Evolutionary conservation across 495 filamentous ascomycete genomes (phyloP).

Genomic region (Hyaloscypha variabilis): DNA sequence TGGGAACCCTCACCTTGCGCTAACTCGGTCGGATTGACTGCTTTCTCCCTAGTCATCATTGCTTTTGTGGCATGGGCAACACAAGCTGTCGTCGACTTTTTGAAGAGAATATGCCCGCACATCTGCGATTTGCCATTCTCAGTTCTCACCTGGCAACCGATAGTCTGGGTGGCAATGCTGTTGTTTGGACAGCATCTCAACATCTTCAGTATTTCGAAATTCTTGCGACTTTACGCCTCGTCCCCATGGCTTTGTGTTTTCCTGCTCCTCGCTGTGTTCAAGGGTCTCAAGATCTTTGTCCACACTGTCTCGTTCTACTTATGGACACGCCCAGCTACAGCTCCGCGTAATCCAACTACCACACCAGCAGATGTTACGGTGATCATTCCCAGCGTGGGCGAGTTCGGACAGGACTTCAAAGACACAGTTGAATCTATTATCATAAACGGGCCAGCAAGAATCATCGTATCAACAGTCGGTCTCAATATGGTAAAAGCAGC

Average conservation of each 20-base stretch:
- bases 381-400: conserved; percentile 55
- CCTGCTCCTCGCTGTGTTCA: conserved; percentile 7
- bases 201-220: not conserved
- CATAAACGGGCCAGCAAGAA: conserved; percentile 33
- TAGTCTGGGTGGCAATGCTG: not conserved
- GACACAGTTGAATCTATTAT: conserved; percentile 38
- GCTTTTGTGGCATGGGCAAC: not conserved
- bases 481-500: no score
- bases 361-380: conserved; percentile 52
- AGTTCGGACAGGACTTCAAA: conserved; percentile 34
- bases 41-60: not conserved
- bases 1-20: not conserved
- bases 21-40: not conserved
- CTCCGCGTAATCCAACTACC: conserved; percentile 35
- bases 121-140: not conserved
- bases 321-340: conserved; percentile 43
- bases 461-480: conserved; percentile 43
- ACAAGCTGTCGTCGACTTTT: not conserved
- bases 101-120: not conserved
- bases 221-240: not conserved
- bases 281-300: conserved; percentile 43
- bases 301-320: conserved; percentile 48
- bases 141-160: conserved; percentile 2
- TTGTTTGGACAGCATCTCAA: not conserved
- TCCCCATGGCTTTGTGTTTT: not conserved